Conservation (phyloP, 371 early-diverging fungal genomes). For the Haplosporangium sp. region DNA sequence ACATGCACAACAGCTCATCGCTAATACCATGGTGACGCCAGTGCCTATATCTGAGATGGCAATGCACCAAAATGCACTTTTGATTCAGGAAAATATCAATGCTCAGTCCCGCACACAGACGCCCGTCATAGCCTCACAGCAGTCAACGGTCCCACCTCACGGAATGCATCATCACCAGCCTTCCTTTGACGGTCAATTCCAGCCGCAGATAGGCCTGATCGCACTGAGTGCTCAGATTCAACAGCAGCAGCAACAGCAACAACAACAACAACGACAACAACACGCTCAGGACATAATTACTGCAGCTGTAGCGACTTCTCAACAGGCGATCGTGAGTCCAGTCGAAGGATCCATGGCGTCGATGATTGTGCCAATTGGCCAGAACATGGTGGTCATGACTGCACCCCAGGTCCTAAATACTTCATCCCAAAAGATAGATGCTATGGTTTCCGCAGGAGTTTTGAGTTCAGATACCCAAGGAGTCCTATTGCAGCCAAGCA, state of each 20-base stretch:
- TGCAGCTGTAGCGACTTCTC: conserved; percentile 28
- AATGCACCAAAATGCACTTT: conserved; percentile 22
- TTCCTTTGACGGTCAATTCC: conserved; percentile 38
- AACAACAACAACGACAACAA: conserved; percentile 22
- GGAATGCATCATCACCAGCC: conserved; percentile 36
- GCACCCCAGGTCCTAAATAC: conserved; percentile 22
- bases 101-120: conserved; percentile 44
- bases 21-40: background rate
- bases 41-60: conserved; percentile 16
- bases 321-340: conserved; percentile 35
- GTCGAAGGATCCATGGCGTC: conserved; percentile 24
- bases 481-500: conserved; percentile 8
- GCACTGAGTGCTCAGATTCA: conserved; percentile 40
- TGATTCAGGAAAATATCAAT: conserved; percentile 47
- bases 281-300: conserved; percentile 41
- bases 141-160: conserved; percentile 10
- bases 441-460: conserved; percentile 8
- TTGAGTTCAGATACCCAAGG: conserved; percentile 30
- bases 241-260: conserved; percentile 29
- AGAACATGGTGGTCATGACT: conserved; percentile 23
- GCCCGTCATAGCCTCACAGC: conserved; percentile 51
- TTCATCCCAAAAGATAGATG: conserved; percentile 21
- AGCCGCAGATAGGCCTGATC: conserved; percentile 23
- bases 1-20: conserved; percentile 35
- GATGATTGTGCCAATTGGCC: conserved; percentile 28